Evolutionary conservation across 2,329 filamentous ascomycete genomes (phyloP), one percentile per base, ranked within the genome.

Genomic region (Gliomastix tumulicola): DNA sequence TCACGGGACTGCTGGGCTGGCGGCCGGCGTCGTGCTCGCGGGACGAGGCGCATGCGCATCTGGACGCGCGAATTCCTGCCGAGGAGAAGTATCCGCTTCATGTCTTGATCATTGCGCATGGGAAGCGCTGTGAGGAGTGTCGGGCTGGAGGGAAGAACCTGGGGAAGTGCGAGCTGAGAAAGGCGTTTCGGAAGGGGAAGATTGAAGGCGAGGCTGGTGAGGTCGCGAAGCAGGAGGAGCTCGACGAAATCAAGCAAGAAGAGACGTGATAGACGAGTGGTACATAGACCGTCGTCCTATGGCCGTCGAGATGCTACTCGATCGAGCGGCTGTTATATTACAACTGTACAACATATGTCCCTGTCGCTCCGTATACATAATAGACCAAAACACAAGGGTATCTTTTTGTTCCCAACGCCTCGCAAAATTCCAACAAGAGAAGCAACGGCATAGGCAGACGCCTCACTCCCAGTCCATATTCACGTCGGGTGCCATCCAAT

Each of bases 21-120:
- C 46, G 69, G 16, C 70, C 70, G 1, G 36, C 40, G 16, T 42
- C 41, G 15, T 65, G 57, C 15, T 56, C 41, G 7, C 52, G 68
- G 11, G 68, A 72, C 36, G 63, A 68, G 45, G 55, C 69, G 12
- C 65, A 72, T 39, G 62, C 66, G 17, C 70, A 74, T 36, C 50
- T 74, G n/a, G 68, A 74, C 21, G 62, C 59, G 4, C 49, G 48
- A 21, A 57, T 74, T 4, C 69, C 69, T 0, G 62, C 66, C 25
- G 59, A 62, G 37, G 58, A 68, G 13, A 74, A 74, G 50, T 74
- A 73, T 37, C 57, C 60, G 2, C 45, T 74, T 21, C 70, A 74
- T 35, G 58, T 72, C 7, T 51, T 74, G 28, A 41, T 74, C 21
- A 63, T 74, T 27, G 56, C 52, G 28, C 70, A 73, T 33, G 69